Evolutionary conservation across 2,329 filamentous ascomycete genomes (phyloP), one percentile per base, ranked within the genome.

Genomic region (Pyrenochaeta sp.): DNA sequence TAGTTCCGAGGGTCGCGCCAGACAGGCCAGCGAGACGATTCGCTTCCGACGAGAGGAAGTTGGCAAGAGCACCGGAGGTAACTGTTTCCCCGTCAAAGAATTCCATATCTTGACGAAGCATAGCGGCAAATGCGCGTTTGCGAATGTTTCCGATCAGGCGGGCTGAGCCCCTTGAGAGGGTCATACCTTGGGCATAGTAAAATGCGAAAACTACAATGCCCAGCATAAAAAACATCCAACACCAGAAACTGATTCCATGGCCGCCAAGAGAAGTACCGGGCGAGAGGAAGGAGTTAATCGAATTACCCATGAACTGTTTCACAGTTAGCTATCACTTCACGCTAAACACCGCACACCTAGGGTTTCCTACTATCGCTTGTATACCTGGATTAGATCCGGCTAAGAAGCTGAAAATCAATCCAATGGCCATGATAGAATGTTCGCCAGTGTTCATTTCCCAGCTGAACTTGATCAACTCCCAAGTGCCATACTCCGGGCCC

Each of bases 51-150:
- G 79, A 77, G 0, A 84, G 71, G 8, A 82, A 78, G 4, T 81
- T 78, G 0, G 92, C 96, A 60, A 99, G 77, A 2, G 91, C 88
- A 55, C 94, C 94, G 3, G 91, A 87, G 7, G 89, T 92, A 66
- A 97, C 96, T 67, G 94, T 88, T 48, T 96, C 91, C 28, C 79
- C 81, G 68, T 97, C 94, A 58, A 96, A 99, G 71, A 93, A 97
- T 24, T 86, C 79, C 42, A 97, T 93, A 48, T 97, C 94, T 20
- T 70, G 67, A 48, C 93, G 88, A 38, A 97, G 84, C 78, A 97
- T 93, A 21, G 87, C 81, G 21, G 89, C 81, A 77, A 99, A 97
- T 4, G 91, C 88, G 40, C 79, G 79, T 69, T 94, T 85, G 58
- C 94, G 84, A 1, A 93, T 90, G 14, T 90, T 85, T 66, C 90